Percentiles rank a stretch among this genome's conserved stretches.
These are phyloP conservation scores for Verbena officinalis DNA, from an alignment of 257 asterid genomes.

Conservation along the genomic window DNA sequence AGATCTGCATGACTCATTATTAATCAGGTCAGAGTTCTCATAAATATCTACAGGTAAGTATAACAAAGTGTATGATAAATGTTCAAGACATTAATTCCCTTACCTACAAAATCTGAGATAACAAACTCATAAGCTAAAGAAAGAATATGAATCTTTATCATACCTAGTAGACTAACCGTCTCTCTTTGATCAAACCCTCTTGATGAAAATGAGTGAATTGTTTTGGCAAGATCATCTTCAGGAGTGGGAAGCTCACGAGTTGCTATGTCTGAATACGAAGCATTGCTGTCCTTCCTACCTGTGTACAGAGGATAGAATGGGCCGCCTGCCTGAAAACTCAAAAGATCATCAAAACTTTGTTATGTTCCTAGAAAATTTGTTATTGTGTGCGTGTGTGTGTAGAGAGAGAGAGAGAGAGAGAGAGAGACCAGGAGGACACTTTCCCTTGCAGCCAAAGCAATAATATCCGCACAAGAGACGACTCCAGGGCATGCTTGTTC, in stretches of 20 bases:
- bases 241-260: conserved; percentile 62
- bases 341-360: not conserved
- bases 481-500: conserved; percentile 73
- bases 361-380: not conserved
- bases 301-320: conserved; percentile 78
- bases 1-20: too few relatives aligned
- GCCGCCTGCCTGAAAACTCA: conserved; percentile 71
- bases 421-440: conserved; percentile 58
- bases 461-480: conserved; percentile 78
- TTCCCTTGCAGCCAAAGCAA: conserved; percentile 83
- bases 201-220: conserved; percentile 45
- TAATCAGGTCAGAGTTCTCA: too few relatives aligned
- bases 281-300: conserved; percentile 64
- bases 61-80: not conserved
- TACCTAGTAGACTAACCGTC: conserved; percentile 72
- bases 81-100: not conserved
- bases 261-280: conserved; percentile 44
- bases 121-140: not conserved
- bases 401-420: conserved; percentile 12
- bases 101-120: not conserved
- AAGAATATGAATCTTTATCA: not conserved
- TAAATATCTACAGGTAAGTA: not conserved
- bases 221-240: conserved; percentile 39
- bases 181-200: conserved; percentile 70
- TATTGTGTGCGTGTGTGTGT: too few relatives aligned